phyloP scores from a whole-genome alignment of 108 stramenopile species.

The Cyclotella cryptica region DNA sequence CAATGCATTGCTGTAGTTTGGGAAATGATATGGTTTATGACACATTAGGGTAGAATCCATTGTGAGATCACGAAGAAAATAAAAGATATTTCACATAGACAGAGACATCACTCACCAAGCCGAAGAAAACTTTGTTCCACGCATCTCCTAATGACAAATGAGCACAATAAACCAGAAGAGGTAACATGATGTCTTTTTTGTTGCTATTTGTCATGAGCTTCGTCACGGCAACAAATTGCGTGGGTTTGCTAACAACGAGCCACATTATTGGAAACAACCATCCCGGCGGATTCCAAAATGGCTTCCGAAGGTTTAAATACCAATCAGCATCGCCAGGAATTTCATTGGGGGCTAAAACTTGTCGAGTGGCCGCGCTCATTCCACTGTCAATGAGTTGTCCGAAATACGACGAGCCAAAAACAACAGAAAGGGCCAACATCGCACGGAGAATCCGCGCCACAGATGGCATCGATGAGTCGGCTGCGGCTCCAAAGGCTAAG shows the following conservation, averaged over 20 bases:
- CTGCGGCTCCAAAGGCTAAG: conserved; percentile 3
- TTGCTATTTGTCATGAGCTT: conserved; percentile 26
- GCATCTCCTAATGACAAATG: conserved; percentile 73
- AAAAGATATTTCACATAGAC: neutral
- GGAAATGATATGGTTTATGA: neutral
- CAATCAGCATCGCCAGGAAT: conserved; percentile 61
- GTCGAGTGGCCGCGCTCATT: conserved; percentile 58
- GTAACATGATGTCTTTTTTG: conserved; percentile 11
- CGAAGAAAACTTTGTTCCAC: conserved; percentile 85
- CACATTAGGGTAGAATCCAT: neutral
- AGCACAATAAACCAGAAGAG: conserved; percentile 54
- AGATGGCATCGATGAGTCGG: neutral
- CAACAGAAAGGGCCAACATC: conserved; percentile 29
- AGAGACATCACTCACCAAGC: conserved; percentile 33
- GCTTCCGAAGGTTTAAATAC: conserved; percentile 64
- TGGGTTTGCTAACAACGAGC: conserved; percentile 78
- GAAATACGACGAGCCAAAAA: conserved; percentile 53
- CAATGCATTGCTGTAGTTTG: conserved; percentile 41
- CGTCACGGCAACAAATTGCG: conserved; percentile 62
- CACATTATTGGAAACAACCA: conserved; percentile 85
- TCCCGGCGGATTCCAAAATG: conserved; percentile 75
- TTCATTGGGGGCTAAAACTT: conserved; percentile 54
- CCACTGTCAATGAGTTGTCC: conserved; percentile 55
- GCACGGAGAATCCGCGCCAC: conserved; percentile 13
- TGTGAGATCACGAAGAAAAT: neutral